These are phyloP conservation scores for Eustoma russellianum DNA, from an alignment of 257 asterid species.

Conservation along the genomic window DNA sequence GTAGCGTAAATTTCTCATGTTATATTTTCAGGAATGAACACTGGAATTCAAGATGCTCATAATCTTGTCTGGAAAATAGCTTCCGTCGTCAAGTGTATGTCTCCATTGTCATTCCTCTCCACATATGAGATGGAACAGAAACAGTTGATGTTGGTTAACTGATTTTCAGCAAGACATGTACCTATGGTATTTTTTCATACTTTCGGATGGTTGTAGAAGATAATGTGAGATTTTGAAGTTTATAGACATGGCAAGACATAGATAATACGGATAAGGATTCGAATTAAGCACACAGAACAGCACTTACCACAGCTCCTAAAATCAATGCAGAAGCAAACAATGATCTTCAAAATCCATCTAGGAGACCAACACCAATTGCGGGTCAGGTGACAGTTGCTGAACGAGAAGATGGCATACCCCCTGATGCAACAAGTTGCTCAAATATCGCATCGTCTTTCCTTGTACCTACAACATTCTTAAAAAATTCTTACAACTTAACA, in stretches of 20 bases:
- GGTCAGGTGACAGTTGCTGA: conserved; percentile 89
- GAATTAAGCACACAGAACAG: neutral
- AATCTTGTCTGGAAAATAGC: conserved; percentile 98
- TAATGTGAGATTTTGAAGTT: too few relatives aligned
- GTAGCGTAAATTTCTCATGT: neutral
- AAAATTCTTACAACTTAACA: neutral
- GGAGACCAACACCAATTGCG: conserved; percentile 70
- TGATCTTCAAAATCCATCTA: conserved; percentile 82
- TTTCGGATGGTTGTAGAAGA: neutral
- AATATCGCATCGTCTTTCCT: conserved; percentile 70
- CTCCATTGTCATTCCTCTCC: conserved; percentile 53
- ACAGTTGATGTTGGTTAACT: conserved; percentile 37
- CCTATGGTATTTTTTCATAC: too few relatives aligned
- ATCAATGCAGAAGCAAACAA: conserved; percentile 55
- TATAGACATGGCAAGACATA: too few relatives aligned
- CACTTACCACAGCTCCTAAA: conserved; percentile 74
- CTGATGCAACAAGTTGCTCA: conserved; percentile 74
- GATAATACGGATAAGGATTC: neutral
- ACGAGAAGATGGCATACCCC: conserved; percentile 99
- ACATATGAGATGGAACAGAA: conserved; percentile 81
- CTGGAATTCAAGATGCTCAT: conserved; percentile 95
- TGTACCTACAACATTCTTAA: conserved; percentile 66
- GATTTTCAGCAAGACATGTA: too few relatives aligned
- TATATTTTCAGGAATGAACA: conserved; percentile 65
- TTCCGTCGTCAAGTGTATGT: conserved; percentile 50